Base-by-base conservation (phyloP, 2,329 filamentous ascomycete genomes). In the Plectosphaerella cucumerina region DNA sequence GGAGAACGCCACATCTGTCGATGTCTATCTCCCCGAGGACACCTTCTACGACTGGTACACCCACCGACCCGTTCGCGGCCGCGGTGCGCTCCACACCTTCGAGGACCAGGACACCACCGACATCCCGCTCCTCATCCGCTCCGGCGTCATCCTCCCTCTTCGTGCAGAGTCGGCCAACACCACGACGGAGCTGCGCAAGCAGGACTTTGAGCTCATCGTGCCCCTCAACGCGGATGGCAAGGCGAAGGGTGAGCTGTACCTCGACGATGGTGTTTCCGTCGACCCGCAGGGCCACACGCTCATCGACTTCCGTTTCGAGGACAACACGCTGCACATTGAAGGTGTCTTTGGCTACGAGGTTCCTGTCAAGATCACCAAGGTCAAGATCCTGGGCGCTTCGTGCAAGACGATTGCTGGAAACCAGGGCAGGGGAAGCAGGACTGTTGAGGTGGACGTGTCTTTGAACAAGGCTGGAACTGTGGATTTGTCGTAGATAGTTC, bases 131-230 rank as follows among this genome's bases (percentile, higher is more conserved):
- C 83, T 85, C 67, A 78, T 87, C 63, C 78, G 81, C 34, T 83
- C 82, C 44, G 86, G 86, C 44, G 70, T 74, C 53, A 82, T 90
- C 57, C 63, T 88, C n/a, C 85, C 85, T 1, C 66, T 82, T 51
- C 79, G 86, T 39, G 63, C 69, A 20, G 72, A 70, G 51, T 69
- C 74, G 12, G 77, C 80, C 31, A 83, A 82, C 69, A 89, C 86
- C 1, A 89, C 86, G 1, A 76, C 75, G 0, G 78, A 78, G 42
- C 70, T 89, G 35, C 76, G 86, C 41, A 75, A 80, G 57, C 73
- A 87, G 58, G 74, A 84, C 57, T 93, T 93, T 69, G 78, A 85
- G 62, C 70, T 95, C 47, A 61, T 93, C 34, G 76, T 95, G 43
- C 85, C 89, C 0, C 77, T 87, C 0, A 82, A 78, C 6, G 61